Conservation (phyloP, 345 rosid genomes). For the Euphorbia tirucalli region DNA sequence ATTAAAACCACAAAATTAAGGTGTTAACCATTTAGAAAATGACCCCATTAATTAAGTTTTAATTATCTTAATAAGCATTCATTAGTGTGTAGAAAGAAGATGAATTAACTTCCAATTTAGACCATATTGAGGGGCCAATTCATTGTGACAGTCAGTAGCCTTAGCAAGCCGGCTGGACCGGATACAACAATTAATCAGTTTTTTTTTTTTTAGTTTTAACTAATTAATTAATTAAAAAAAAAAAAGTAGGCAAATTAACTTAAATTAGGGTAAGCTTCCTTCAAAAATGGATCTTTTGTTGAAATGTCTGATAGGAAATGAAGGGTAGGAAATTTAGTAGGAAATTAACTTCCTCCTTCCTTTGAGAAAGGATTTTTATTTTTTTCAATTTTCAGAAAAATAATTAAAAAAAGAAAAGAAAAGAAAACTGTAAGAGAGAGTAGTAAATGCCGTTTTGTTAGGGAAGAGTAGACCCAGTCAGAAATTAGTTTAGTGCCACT, state of each 20-base stretch:
- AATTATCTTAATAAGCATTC: neutral
- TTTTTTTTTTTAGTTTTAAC: neutral
- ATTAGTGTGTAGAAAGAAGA: neutral
- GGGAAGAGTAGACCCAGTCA: slow-evolving; percentile 45
- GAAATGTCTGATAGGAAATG: slow-evolving; percentile 37
- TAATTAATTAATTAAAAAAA: neutral
- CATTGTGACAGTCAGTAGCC: slow-evolving; percentile 27
- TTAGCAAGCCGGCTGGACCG: slow-evolving; percentile 32
- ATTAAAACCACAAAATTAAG: slow-evolving; percentile 6
- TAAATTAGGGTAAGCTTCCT: slow-evolving; percentile 27
- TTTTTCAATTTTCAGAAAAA: slow-evolving; percentile 3
- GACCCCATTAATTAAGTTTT: neutral
- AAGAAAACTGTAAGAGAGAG: slow-evolving; percentile 10
- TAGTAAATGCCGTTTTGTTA: slow-evolving; percentile 43
- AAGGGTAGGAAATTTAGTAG: slow-evolving; percentile 36
- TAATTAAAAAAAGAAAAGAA: neutral
- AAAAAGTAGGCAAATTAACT: slow-evolving; percentile 4
- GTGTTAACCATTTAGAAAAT: neutral
- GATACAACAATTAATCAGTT: slow-evolving; percentile 1
- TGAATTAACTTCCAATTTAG: neutral
- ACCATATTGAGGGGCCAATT: slow-evolving; percentile 15
- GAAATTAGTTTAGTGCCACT: neutral
- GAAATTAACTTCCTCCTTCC: slow-evolving; percentile 24
- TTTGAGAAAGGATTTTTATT: slow-evolving; percentile 25
- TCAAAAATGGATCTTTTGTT: slow-evolving; percentile 44